These are phyloP conservation scores for Strobilomyces confusus DNA, from an alignment of 768 basidiomycete species.

Conservation along the genomic window DNA sequence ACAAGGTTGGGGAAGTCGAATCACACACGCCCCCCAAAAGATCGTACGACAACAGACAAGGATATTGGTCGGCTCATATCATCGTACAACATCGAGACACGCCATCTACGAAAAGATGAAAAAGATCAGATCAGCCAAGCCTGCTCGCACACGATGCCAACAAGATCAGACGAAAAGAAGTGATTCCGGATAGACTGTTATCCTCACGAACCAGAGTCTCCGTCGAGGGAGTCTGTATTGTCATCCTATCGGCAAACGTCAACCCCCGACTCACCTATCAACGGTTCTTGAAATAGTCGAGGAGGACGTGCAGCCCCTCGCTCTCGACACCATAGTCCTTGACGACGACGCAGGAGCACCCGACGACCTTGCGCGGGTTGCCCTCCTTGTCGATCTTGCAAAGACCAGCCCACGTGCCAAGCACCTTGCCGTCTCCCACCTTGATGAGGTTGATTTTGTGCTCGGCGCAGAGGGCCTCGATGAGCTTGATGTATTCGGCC, in stretches of 20 bases:
- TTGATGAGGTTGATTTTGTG: constrained; percentile 99
- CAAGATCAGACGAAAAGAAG: constrained; percentile 52
- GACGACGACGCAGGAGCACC: constrained; percentile 92
- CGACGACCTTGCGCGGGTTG: constrained; percentile 94
- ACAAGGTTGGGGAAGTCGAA: constrained; percentile 1
- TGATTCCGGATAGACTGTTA: constrained; percentile 29
- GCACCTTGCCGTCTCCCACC: constrained; percentile 95
- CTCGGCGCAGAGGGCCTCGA: constrained; percentile 98
- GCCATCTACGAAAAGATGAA: constrained; percentile 7
- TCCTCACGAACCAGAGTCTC: constrained; percentile 70
- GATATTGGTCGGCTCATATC: constrained; percentile 1
- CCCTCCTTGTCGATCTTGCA: constrained; percentile 99
- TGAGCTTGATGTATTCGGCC: constrained; percentile 99
- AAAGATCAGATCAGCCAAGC: constrained; percentile 8
- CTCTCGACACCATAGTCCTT: constrained; percentile 96
- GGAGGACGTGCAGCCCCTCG: constrained; percentile 89
- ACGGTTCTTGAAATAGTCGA: constrained; percentile 97
- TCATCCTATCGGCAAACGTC: constrained; percentile 50
- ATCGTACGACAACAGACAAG: neutral
- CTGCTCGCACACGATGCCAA: neutral
- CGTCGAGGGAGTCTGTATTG: constrained; percentile 91
- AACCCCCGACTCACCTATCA: constrained; percentile 38
- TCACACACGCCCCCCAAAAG: neutral
- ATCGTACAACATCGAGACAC: constrained; percentile 11
- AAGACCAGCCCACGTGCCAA: constrained; percentile 97